Conservation (phyloP, 1,139 yeast genomes). For the Zhuliangozyma blackwelliae region DNA sequence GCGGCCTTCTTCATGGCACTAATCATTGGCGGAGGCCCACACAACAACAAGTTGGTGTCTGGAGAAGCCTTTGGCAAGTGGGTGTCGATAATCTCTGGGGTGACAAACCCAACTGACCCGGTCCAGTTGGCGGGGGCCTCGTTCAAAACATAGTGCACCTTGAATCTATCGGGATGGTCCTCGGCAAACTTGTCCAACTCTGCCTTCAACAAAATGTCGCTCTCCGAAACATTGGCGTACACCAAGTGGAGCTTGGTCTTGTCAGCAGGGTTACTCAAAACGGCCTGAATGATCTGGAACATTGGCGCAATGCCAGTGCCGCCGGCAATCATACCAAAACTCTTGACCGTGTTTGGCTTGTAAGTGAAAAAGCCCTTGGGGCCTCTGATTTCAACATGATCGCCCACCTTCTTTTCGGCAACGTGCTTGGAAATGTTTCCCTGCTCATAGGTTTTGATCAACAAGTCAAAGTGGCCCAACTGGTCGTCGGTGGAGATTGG, state of each 20-base stretch:
- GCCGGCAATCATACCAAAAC: slow-evolving; percentile 85
- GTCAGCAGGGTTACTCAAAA: slow-evolving; percentile 71
- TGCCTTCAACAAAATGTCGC: slow-evolving; percentile 72
- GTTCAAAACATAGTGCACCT: slow-evolving; percentile 77
- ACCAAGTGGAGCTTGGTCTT: slow-evolving; percentile 77
- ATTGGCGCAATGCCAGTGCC: slow-evolving; percentile 97
- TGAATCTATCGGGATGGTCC: slow-evolving; percentile 70
- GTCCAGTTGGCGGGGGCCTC: slow-evolving; percentile 49
- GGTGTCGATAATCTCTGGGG: slow-evolving; percentile 59
- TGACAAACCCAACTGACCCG: slow-evolving; percentile 60
- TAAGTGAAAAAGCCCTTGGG: slow-evolving; percentile 93
- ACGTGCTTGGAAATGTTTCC: slow-evolving; percentile 85
- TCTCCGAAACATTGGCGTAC: slow-evolving; percentile 74
- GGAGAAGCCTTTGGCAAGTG: slow-evolving; percentile 58
- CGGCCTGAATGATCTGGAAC: slow-evolving; percentile 74
- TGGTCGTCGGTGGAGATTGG: slow-evolving; percentile 87
- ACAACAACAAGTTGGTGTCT: slow-evolving; percentile 70
- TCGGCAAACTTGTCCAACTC: slow-evolving; percentile 67
- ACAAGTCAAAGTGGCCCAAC: slow-evolving; percentile 82
- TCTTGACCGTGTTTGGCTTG: slow-evolving; percentile 74
- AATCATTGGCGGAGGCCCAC: slow-evolving; percentile 90
- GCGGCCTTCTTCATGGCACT: slow-evolving; percentile 85
- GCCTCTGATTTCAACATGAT: slow-evolving; percentile 57
- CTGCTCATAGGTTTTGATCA: slow-evolving; percentile 87
- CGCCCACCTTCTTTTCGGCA: slow-evolving; percentile 54